Base-by-base conservation (phyloP, 1,284 basidiomycete species). In the Tremellales sp. region DNA sequence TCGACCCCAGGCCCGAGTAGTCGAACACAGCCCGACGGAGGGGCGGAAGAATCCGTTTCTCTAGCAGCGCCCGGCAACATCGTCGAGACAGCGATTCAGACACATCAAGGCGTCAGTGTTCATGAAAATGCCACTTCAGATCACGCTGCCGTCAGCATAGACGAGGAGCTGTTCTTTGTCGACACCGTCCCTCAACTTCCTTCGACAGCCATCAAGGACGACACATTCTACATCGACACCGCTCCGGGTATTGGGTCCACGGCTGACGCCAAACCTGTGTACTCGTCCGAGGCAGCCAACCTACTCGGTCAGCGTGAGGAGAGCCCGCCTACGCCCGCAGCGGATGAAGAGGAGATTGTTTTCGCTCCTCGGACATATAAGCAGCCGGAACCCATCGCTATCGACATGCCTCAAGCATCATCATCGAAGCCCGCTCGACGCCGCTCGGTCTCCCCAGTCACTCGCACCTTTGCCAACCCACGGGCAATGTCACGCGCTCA, bases 321-420 rank as follows among this genome's bases (percentile, higher is more conserved):
- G 33, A 6, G 26, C 40, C 45, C 43, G n/a, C n/a, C 40, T 45
- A 17, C 39, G 5, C 17, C 8, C 23, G 45, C 44, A 1, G 57
- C 60, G 4, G 59, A 66, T 3, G 68, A 68, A 6, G 72, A 74
- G 35, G 52, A 68, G 22, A 71, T 75, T 40, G 52, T 75, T 33
- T 70, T 68, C 51, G 54, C 53, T 2, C 70, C 71, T 0, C 53
- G 56, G 11, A 59, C 55, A 21, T 66, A 54, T 33, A 25, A 25
- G 11, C 47, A 67, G 45, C 66, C 62, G 3, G 33, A 59, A 49
- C 61, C 68, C 1, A 61, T 69, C 49, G 39, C 49, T 17, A 40
- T 70, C 36, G 52, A 56, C n/a, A 39, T 52, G 11, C 39, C 39
- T 21, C 15, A 40, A 23, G 33, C 33, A 36, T 36, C 33, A 5